Conservation (phyloP, 2,329 filamentous ascomycete species). For the Aspergillus amoenus region DNA sequence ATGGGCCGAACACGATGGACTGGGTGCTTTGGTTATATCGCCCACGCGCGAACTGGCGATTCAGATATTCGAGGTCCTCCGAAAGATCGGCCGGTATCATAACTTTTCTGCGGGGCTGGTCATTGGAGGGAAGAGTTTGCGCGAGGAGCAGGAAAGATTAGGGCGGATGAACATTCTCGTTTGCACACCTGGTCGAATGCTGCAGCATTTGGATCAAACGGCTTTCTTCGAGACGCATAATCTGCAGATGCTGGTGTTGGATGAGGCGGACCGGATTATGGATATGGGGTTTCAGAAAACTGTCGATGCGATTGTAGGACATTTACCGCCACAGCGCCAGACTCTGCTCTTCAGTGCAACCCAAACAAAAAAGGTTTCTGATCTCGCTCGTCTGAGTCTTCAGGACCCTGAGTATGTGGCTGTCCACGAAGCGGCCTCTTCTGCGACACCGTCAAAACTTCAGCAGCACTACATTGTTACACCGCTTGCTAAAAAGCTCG, state of each 20-base stretch:
- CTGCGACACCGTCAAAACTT: slow-evolving; percentile 77
- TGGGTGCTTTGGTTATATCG: slow-evolving; percentile 89
- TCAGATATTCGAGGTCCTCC: slow-evolving; percentile 92
- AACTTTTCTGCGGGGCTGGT: slow-evolving; percentile 88
- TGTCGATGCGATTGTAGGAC: slow-evolving; percentile 89
- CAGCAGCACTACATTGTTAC: slow-evolving; percentile 91
- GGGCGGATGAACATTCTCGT: slow-evolving; percentile 95
- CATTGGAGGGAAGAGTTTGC: slow-evolving; percentile 87
- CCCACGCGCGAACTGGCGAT: slow-evolving; percentile 94
- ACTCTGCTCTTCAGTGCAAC: slow-evolving; percentile 95
- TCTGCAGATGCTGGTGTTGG: slow-evolving; percentile 86
- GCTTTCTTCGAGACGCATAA: slow-evolving; percentile 87
- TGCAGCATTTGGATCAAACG: slow-evolving; percentile 95
- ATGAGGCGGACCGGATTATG: slow-evolving; percentile 95
- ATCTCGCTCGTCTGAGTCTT: slow-evolving; percentile 83
- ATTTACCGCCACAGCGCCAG: slow-evolving; percentile 80
- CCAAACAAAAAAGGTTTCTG: slow-evolving; percentile 90
- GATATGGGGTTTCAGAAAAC: slow-evolving; percentile 94
- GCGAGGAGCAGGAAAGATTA: slow-evolving; percentile 81
- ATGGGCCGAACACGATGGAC: slow-evolving; percentile 87
- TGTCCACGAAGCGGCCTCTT: slow-evolving; percentile 78
- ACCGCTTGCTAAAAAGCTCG: slow-evolving; percentile 81
- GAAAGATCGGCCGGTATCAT: slow-evolving; percentile 86
- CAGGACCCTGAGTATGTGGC: slow-evolving; percentile 92
- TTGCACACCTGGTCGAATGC: slow-evolving; percentile 89